Percentiles rank a stretch among this genome's conserved stretches.
phyloP scores from a whole-genome alignment of 2,329 filamentous ascomycete genomes.

The Ophiosphaerella korrae region DNA sequence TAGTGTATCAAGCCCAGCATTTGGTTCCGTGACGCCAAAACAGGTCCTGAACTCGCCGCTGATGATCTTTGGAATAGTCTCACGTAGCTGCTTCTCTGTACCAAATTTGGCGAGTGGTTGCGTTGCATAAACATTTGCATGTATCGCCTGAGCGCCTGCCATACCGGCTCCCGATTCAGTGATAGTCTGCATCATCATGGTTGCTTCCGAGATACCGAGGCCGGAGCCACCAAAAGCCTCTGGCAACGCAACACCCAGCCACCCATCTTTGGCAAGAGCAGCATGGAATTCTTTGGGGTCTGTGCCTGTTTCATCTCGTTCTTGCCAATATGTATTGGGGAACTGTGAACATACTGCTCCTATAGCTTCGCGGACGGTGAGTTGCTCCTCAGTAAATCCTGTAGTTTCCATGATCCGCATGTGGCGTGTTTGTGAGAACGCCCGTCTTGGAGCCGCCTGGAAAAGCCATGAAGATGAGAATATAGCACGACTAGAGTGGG shows the following conservation, averaged over 20 bases:
- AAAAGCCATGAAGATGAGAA: background rate
- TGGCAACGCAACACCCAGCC: conserved; percentile 80
- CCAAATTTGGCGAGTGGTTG: conserved; percentile 77
- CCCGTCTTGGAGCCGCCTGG: background rate
- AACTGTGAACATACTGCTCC: conserved; percentile 71
- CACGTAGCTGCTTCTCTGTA: conserved; percentile 65
- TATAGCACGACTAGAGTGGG: background rate
- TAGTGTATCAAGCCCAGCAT: conserved; percentile 78
- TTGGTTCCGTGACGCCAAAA: conserved; percentile 85
- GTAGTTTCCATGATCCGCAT: conserved; percentile 69
- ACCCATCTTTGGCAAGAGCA: conserved; percentile 74
- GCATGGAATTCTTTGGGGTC: conserved; percentile 79
- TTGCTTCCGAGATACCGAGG: conserved; percentile 79
- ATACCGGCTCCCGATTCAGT: conserved; percentile 80
- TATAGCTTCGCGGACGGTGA: conserved; percentile 74
- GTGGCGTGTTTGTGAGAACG: conserved; percentile 40
- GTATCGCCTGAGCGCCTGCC: conserved; percentile 66
- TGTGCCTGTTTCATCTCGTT: conserved; percentile 70
- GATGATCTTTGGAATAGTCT: conserved; percentile 72
- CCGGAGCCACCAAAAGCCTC: conserved; percentile 76
- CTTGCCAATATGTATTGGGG: conserved; percentile 75
- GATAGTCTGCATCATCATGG: conserved; percentile 87
- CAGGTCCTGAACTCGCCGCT: conserved; percentile 73
- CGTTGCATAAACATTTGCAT: conserved; percentile 73
- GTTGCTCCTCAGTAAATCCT: conserved; percentile 73